Base-by-base conservation (phyloP, 2,329 filamentous ascomycete species). In the Ophidiomyces ophidiicola region DNA sequence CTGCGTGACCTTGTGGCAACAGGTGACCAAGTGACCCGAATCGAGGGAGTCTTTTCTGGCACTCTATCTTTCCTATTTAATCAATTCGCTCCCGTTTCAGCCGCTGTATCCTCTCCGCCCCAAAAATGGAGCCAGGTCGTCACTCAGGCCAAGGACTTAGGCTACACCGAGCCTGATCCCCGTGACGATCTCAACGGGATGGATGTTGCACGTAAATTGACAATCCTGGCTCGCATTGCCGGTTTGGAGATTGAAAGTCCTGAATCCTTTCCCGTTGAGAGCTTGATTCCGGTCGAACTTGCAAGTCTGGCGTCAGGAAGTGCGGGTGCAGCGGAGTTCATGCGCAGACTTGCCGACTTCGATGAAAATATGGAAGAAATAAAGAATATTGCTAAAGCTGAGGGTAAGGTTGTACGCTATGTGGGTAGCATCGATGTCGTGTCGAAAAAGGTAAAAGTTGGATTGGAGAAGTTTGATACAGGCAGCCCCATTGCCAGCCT, bases 21-120 rank as follows among this genome's bases (percentile, higher is more conserved):
- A 1, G 90, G 90, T 29, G 90, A 98, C 57, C 72, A 84, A 57
- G 80, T 98, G 4, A 85, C 75, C 39, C 87, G 80, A 64, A 92
- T 98, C 50, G 88, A 96, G 65, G 90, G 90, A 49, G 87, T 98
- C 36, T 96, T 98, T 66, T 93, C 84, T 45, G 90, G 90, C 47
- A 98, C 90, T 40, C 88, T 98, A 77, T 92, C 83, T 26, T 98
- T 94, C 71, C 71, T 98, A 28, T 96, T 98, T 76, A 96, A 96
- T 70, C 87, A 78, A 15, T 98, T 96, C 60, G 85, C 87, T 34
- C 90, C 90, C 0, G 78, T 79, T 2, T 74, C 76, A 4, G 67
- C 70, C 15, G 82, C 82, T 8, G 36, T 45, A 7, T 47, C 53
- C 6, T 36, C 47, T 25, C 33, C 44, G 11, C 42, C 46, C 23